Evolutionary conservation across 2,329 filamentous ascomycete species (phyloP), one percentile per base, ranked within the genome.

Genomic region (Cercospora sp.): DNA sequence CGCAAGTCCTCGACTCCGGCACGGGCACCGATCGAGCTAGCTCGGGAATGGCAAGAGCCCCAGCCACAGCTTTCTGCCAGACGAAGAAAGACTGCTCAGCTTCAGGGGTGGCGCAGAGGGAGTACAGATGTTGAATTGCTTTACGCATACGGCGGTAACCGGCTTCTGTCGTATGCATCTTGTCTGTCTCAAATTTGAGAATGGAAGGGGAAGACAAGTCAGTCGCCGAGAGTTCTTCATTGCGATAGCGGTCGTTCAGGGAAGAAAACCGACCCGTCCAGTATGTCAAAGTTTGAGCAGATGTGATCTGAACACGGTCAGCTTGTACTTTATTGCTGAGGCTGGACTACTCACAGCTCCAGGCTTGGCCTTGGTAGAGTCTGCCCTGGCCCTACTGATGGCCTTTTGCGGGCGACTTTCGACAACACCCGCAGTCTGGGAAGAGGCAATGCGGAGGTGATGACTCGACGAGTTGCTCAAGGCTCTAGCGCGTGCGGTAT

Each of bases 191-290:
- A 26, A 68, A 66, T 57, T 73, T 72, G 20, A 53, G 51, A n/a
- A 60, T 55, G 33, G 64, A 64, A 3, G 63, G 45, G 31, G 16
- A 36, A 13, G 72, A 64, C 83, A 66, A 84, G 74, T 66, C 66
- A 3, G 73, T 79, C 7, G 71, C 69, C 0, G 74, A 68, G 4
- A 75, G 66, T 23, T 84, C 75, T 70, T 85, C 83, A 67, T 79
- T 82, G 64, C 80, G 81, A 70, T 84, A 82, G n/a, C 81, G 83
- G 77, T 90, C 88, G 61, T 85, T 81, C 0, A 89, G 77, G 2
- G 86, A 79, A 61, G 83, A 79, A 74, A 90, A 89, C 45, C 89
- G 86, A 18, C 89, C 89, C 10, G 83, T 80, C 89, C 89, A 91
- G 76, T 89, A 90, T 2, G 81, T 77, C 1, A 83, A 82, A 5